A percentile compares a stretch with the other conserved stretches of the same genome.
These are phyloP conservation scores for Ascoidea asiatica DNA, from an alignment of 805 yeast genomes.

Conservation along the genomic window DNA sequence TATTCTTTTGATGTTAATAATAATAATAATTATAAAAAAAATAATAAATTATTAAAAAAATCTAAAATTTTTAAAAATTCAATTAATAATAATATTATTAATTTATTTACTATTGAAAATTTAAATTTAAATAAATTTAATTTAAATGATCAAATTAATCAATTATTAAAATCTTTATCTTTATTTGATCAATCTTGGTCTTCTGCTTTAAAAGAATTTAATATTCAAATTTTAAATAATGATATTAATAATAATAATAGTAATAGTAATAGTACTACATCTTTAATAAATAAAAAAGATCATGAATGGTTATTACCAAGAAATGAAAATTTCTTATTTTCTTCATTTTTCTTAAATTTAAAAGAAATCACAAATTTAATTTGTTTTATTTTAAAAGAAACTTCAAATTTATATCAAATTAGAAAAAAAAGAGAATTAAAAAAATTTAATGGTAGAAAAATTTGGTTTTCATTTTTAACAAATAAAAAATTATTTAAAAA, in stretches of 20 bases:
- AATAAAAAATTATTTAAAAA: constrained; percentile 20
- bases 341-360: constrained; percentile 35
- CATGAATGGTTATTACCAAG: constrained; percentile 25
- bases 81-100: not conserved
- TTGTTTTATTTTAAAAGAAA: constrained; percentile 19
- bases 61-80: too few relatives aligned
- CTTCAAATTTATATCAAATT: constrained; percentile 17
- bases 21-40: too few relatives aligned
- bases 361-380: constrained; percentile 24
- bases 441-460: constrained; percentile 22
- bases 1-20: constrained; percentile 26
- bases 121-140: constrained; percentile 3
- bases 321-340: constrained; percentile 34
- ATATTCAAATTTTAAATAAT: constrained; percentile 6
- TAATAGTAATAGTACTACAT: too few relatives aligned
- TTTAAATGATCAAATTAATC: constrained; percentile 10
- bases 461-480: constrained; percentile 30
- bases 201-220: constrained; percentile 18
- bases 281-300: not conserved
- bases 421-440: constrained; percentile 20
- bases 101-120: not conserved
- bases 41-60: too few relatives aligned
- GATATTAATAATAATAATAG: too few relatives aligned
- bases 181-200: constrained; percentile 22
- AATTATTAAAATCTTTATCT: constrained; percentile 19